phyloP scores from a whole-genome alignment of 768 basidiomycete genomes.

The Tephrocybe sp. region DNA sequence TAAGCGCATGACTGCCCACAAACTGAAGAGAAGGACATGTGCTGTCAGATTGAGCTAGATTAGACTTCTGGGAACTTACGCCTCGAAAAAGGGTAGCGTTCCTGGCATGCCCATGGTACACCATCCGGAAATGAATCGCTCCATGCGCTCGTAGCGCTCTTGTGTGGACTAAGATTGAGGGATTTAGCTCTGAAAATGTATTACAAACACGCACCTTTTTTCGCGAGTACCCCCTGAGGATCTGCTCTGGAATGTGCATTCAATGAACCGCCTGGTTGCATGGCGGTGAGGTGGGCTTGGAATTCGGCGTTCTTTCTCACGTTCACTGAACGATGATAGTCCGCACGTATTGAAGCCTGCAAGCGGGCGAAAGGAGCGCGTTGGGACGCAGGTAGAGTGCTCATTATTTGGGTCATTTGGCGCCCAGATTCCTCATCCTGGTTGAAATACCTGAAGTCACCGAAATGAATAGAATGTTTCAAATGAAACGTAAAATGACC shows the following conservation, averaged over 20 bases:
- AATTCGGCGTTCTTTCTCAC: conserved; percentile 79
- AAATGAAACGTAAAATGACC: conserved; percentile 13
- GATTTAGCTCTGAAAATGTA: neutral
- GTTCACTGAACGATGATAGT: conserved; percentile 79
- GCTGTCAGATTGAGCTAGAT: conserved; percentile 4
- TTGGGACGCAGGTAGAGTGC: conserved; percentile 78
- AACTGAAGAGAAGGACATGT: conserved; percentile 26
- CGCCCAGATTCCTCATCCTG: conserved; percentile 79
- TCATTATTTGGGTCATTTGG: conserved; percentile 78
- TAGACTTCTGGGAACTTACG: conserved; percentile 31
- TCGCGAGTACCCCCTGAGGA: conserved; percentile 59
- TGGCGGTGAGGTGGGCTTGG: conserved; percentile 78
- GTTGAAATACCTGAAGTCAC: conserved; percentile 68
- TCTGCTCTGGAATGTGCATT: conserved; percentile 70
- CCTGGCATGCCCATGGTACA: conserved; percentile 87
- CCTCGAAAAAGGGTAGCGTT: conserved; percentile 83
- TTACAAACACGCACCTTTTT: conserved; percentile 45
- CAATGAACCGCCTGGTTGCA: conserved; percentile 76
- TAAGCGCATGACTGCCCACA: conserved; percentile 79
- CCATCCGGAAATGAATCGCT: conserved; percentile 77
- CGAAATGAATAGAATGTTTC: neutral
- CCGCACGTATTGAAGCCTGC: conserved; percentile 83
- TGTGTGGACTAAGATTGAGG: conserved; percentile 2
- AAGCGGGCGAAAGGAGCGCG: conserved; percentile 84
- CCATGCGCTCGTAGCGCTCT: conserved; percentile 75